Evolutionary conservation across 495 filamentous ascomycete genomes (phyloP).

Genomic region (Echria macrotheca): DNA sequence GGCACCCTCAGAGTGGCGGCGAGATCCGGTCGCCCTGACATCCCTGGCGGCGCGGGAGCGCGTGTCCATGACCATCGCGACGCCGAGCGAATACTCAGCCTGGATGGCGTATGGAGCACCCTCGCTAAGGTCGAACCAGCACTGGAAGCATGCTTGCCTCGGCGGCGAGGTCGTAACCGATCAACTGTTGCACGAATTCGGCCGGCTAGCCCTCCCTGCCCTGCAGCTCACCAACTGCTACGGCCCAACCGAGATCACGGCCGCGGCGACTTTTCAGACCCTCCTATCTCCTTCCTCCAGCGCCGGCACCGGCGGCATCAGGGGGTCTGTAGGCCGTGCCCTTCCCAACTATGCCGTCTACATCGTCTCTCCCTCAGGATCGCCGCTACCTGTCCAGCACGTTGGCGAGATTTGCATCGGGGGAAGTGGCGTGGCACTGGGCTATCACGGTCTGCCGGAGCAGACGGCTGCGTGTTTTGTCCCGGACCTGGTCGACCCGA

Average conservation of each 20-base stretch:
- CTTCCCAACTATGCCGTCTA: conserved; percentile 28
- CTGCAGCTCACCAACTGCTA: conserved; percentile 19
- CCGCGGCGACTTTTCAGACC: no score
- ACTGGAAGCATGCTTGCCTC: conserved; percentile 2
- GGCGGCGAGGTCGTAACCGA: conserved; percentile 10
- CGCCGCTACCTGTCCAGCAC: conserved; percentile 29
- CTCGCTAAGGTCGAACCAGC: neutral
- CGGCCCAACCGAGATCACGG: conserved; percentile 22
- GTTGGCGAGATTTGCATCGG: conserved; percentile 27
- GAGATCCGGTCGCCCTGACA: conserved; percentile 10
- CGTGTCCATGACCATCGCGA: conserved; percentile 14
- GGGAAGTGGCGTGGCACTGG: conserved; percentile 21
- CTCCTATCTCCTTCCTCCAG: no score
- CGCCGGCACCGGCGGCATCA: neutral
- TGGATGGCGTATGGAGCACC: conserved; percentile 6
- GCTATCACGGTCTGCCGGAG: conserved; percentile 19
- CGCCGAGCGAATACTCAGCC: conserved; percentile 16
- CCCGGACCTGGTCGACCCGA: conserved; percentile 16
- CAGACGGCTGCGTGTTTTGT: conserved; percentile 26
- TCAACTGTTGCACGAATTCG: conserved; percentile 1
- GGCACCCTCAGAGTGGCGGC: conserved; percentile 1
- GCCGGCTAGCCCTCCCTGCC: neutral
- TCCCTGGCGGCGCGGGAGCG: conserved; percentile 5
- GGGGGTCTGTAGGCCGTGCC: neutral
- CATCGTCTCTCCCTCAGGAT: conserved; percentile 34